Evolutionary conservation across 306 rosid species (phyloP), one percentile per base, ranked within the genome.

Genomic region (Adenanthera pavonina): DNA sequence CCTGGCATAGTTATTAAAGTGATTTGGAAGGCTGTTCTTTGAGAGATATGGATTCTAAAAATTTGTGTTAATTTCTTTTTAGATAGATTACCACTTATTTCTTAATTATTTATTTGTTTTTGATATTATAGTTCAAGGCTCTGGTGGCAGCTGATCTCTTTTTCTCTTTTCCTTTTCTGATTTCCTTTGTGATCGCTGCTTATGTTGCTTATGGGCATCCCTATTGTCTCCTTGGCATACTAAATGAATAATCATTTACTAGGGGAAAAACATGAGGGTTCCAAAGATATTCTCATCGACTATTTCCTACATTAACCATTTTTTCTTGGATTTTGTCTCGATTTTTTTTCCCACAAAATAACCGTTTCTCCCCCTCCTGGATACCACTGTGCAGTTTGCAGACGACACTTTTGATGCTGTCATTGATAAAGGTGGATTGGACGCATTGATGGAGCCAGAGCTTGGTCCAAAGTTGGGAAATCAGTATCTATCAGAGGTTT

Each of bases 381-480:
- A 20, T 69, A 36, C 71, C 33, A 40, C 17, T 73, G 69, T 75
- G 69, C 87, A 92, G 99, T 85, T 95, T 68, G 85, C 64, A 77
- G 90, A 91, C 30, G 92, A 81, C 35, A 82, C 78, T 16, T 93
- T 93, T 56, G 85, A 74, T 78, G 89, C 80, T 6, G 90, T 95
- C 30, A 72, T 95, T 79, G 99, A 95, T 78, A 95, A 95, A 88
- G 99, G 99, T 75, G 99, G 97, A 65, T 82, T 95, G 89, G 99
- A 95, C 83, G 99, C 99, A 80, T 83, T 95, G 53, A 95, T 93
- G 99, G 99, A 95, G 84, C 99, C 99, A 6, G 90, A 93, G 76
- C 88, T 80, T 74, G 99, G 99, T n/a, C 80, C 96, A 15, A 89
- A 86, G 79, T 69, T 95, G 64, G 99, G 99, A 68, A 88, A 78